Evolutionary conservation across 108 stramenopile genomes (phyloP).

Genomic region (Chaetoceros muelleri): DNA sequence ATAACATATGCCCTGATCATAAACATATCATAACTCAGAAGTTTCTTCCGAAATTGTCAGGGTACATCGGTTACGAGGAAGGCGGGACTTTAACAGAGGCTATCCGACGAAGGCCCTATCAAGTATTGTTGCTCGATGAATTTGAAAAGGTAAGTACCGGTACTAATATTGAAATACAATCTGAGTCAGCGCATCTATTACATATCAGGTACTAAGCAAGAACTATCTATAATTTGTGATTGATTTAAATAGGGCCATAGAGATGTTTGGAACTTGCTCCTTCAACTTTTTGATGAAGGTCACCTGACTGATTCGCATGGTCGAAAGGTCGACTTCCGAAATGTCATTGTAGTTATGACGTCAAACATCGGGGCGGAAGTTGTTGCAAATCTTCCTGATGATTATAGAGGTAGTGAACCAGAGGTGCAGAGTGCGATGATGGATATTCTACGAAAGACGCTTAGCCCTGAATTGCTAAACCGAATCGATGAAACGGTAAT

Average conservation of each 20-base stretch:
- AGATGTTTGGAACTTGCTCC: constrained; percentile 74
- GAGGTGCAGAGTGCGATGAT: constrained; percentile 49
- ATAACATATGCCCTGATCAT: neutral
- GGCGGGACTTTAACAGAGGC: constrained; percentile 66
- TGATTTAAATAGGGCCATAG: constrained; percentile 59
- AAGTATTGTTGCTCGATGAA: constrained; percentile 77
- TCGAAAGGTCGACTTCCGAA: constrained; percentile 58
- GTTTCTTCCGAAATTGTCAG: neutral
- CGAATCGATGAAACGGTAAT: constrained; percentile 63
- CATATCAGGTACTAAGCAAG: too few species aligned
- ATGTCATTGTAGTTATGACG: constrained; percentile 76
- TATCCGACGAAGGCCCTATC: constrained; percentile 70
- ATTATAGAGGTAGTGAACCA: constrained; percentile 49
- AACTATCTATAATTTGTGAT: too few species aligned
- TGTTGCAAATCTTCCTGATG: constrained; percentile 49
- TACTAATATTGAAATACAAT: too few species aligned
- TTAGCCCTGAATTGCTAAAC: constrained; percentile 71
- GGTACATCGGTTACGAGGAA: constrained; percentile 63
- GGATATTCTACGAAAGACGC: constrained; percentile 50
- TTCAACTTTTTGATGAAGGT: constrained; percentile 79
- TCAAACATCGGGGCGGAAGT: constrained; percentile 63
- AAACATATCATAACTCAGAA: neutral
- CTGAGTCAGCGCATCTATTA: too few species aligned
- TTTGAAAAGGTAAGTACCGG: constrained; percentile 45
- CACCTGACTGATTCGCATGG: constrained; percentile 68